These are phyloP conservation scores for Davidsoniella australis DNA, from an alignment of 2,329 filamentous ascomycete species.

Conservation along the genomic window DNA sequence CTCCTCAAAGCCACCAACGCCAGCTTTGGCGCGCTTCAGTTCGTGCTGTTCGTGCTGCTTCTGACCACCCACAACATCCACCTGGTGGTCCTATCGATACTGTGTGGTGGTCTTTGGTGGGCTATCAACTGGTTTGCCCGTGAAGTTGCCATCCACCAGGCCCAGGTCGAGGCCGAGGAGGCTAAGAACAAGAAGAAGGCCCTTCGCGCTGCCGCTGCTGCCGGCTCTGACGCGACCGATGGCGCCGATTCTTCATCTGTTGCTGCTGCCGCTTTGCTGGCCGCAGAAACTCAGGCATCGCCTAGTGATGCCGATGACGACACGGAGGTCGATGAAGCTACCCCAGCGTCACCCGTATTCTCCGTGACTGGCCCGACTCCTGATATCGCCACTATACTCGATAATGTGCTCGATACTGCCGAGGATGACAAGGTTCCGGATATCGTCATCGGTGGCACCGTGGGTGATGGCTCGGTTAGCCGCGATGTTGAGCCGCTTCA, in stretches of 20 bases:
- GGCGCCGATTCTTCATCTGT: conserved; percentile 23
- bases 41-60: conserved; percentile 60
- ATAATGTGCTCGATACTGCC: conserved; percentile 11
- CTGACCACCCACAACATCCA: conserved; percentile 74
- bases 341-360: conserved; percentile 16
- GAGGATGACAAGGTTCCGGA: conserved; percentile 7
- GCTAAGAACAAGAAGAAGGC: conserved; percentile 24
- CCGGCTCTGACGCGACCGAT: conserved; percentile 30
- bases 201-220: conserved; percentile 12
- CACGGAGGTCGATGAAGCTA: conserved; percentile 31
- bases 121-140: conserved; percentile 92
- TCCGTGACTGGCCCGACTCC: conserved; percentile 11
- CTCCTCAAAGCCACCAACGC: conserved; percentile 80
- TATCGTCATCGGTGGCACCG: conserved; percentile 22
- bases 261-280: background rate
- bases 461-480: conserved; percentile 24
- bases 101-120: conserved; percentile 76
- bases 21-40: conserved; percentile 71
- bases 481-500: conserved; percentile 26
- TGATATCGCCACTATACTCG: background rate
- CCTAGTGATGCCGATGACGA: conserved; percentile 22
- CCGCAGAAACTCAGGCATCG: conserved; percentile 17
- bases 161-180: conserved; percentile 25
- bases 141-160: conserved; percentile 34
- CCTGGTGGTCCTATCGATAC: conserved; percentile 63